These are phyloP conservation scores for Pulveroboletus sp. DNA, from an alignment of 768 basidiomycete species.

Conservation along the genomic window DNA sequence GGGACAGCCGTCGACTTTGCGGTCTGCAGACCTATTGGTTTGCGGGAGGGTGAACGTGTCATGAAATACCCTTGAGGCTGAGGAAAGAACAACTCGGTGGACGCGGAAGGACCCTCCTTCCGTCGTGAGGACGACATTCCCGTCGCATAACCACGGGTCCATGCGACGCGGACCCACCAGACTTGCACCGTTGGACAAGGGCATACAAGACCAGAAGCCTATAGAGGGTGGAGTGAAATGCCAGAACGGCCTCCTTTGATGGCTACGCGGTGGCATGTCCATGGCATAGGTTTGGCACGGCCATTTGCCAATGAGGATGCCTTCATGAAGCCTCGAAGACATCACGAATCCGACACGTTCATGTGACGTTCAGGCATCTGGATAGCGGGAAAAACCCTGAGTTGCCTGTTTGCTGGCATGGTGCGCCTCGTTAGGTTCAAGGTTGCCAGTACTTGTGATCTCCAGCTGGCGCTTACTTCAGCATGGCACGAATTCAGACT, in stretches of 20 bases:
- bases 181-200: conserved; percentile 11
- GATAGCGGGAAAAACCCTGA: not conserved
- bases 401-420: too few relatives aligned
- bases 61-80: conserved; percentile 20
- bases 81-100: conserved; percentile 20
- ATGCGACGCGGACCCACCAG: conserved; percentile 16
- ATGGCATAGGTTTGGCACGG: conserved; percentile 26
- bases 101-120: conserved; percentile 22
- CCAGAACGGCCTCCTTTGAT: conserved; percentile 10
- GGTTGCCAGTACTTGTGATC: too few relatives aligned
- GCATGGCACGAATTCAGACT: too few relatives aligned
- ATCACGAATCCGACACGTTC: conserved; percentile 11
- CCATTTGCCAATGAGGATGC: conserved; percentile 26
- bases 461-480: too few relatives aligned
- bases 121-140: conserved; percentile 22
- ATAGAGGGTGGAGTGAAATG: conserved; percentile 9
- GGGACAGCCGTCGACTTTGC: conserved; percentile 23
- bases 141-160: conserved; percentile 24
- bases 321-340: conserved; percentile 21
- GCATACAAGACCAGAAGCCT: conserved; percentile 21
- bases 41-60: conserved; percentile 16
- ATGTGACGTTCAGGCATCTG: conserved; percentile 5
- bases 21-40: conserved; percentile 6
- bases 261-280: conserved; percentile 16
- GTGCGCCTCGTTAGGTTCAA: too few relatives aligned